Conservation (phyloP, 306 rosid species). For the Prunus dulcis region DNA sequence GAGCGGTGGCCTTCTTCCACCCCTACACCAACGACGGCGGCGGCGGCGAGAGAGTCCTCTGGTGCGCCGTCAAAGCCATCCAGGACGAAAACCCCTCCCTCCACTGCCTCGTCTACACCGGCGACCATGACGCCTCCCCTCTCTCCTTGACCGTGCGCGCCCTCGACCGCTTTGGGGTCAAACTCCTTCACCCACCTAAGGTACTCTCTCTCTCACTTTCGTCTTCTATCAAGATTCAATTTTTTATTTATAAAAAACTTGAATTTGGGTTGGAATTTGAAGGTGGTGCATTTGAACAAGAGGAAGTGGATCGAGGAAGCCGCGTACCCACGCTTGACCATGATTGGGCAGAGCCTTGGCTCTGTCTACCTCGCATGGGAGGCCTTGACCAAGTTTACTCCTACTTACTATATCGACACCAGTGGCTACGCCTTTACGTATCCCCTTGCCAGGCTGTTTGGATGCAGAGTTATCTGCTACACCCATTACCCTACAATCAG, state of each 20-base stretch:
- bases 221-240: not conserved
- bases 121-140: slow-evolving; percentile 84
- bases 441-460: slow-evolving; percentile 84
- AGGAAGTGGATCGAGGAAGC: slow-evolving; percentile 89
- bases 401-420: slow-evolving; percentile 72
- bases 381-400: slow-evolving; percentile 80
- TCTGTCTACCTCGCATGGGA: slow-evolving; percentile 84
- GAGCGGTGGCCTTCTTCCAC: slow-evolving; percentile 84
- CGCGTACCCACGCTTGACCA: slow-evolving; percentile 81
- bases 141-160: slow-evolving; percentile 59
- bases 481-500: slow-evolving; percentile 98
- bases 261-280: not conserved
- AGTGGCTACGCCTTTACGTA: slow-evolving; percentile 94
- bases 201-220: slow-evolving; percentile 20
- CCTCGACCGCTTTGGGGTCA: slow-evolving; percentile 77
- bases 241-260: not conserved
- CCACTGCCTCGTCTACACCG: slow-evolving; percentile 67
- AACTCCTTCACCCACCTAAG: slow-evolving; percentile 52
- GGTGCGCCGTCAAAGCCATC: slow-evolving; percentile 88
- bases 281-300: slow-evolving; percentile 82
- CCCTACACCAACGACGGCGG: slow-evolving; percentile 94
- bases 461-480: slow-evolving; percentile 82
- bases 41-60: slow-evolving; percentile 87
- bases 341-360: slow-evolving; percentile 93
- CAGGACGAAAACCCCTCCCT: slow-evolving; percentile 64